Evolutionary conservation across 495 filamentous ascomycete genomes (phyloP).

Genomic region (Lophiotrema nucula): DNA sequence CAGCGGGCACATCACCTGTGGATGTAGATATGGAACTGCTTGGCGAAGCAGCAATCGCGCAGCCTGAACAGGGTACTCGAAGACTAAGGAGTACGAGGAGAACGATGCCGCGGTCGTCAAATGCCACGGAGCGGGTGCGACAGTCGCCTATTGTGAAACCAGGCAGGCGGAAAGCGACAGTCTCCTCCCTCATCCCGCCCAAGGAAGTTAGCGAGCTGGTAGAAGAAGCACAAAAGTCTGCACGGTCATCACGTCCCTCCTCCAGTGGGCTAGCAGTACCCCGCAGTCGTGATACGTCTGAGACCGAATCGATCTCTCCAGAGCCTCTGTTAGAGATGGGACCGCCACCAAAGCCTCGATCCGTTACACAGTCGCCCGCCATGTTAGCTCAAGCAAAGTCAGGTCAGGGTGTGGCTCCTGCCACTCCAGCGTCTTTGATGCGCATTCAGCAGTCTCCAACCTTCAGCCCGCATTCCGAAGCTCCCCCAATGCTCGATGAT

Average conservation of each 20-base stretch:
- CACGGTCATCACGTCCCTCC: slow-evolving; percentile 16
- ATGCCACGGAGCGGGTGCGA: slow-evolving; percentile 42
- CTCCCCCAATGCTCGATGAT: slow-evolving; percentile 35
- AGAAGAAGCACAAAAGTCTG: slow-evolving; percentile 37
- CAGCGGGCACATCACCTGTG: slow-evolving; percentile 37
- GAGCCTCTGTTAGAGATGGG: slow-evolving; percentile 73
- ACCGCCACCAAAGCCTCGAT: slow-evolving; percentile 58
- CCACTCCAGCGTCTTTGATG: slow-evolving; percentile 43
- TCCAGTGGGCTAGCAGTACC: slow-evolving; percentile 26
- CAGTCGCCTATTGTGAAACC: slow-evolving; percentile 88
- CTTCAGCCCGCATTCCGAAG: slow-evolving; percentile 5
- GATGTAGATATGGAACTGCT: slow-evolving; percentile 39
- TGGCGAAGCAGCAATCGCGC: slow-evolving; percentile 25
- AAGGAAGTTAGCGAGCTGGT: slow-evolving; percentile 39
- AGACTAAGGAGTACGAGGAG: slow-evolving; percentile 32
- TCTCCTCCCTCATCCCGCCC: slow-evolving; percentile 35
- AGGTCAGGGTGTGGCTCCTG: slow-evolving; percentile 16
- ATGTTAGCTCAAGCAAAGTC: slow-evolving; percentile 38
- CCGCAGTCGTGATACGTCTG: slow-evolving; percentile 58
- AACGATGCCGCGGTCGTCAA: slow-evolving; percentile 39
- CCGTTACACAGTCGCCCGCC: slow-evolving; percentile 54
- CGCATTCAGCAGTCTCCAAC: slow-evolving; percentile 30
- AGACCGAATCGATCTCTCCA: slow-evolving; percentile 68
- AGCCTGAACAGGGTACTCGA: slow-evolving; percentile 23
- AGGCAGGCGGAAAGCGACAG: slow-evolving; percentile 57